These are phyloP conservation scores for Globisporangium spiculum DNA, from an alignment of 352 stramenopile genomes.

Conservation along the genomic window DNA sequence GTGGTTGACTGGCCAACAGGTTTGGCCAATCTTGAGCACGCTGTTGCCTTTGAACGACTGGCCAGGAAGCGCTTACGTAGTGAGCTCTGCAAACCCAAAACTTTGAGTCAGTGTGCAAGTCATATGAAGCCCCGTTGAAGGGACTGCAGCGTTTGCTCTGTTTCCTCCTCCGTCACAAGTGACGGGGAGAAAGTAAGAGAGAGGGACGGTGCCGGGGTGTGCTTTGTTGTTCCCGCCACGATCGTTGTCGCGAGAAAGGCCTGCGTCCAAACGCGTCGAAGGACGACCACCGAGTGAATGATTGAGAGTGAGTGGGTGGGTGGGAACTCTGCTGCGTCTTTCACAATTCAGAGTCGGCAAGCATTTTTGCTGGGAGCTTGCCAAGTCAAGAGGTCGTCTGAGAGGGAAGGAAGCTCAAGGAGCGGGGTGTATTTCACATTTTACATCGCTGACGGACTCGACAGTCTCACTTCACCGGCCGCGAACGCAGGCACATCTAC, in stretches of 20 bases:
- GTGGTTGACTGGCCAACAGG: neutral
- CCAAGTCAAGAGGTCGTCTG: neutral
- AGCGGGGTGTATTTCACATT: too few species aligned
- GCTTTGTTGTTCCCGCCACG: neutral
- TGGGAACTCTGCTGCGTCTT: neutral
- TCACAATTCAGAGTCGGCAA: neutral
- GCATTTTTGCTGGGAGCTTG: neutral
- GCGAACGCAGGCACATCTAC: neutral
- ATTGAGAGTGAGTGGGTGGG: too few species aligned
- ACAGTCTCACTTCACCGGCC: neutral
- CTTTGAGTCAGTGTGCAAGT: neutral
- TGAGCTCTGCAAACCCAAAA: neutral
- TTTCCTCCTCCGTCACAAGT: neutral
- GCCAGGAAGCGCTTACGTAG: neutral
- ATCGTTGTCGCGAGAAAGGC: neutral
- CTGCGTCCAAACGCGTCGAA: constrained; percentile 2
- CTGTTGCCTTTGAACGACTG: constrained; percentile 1
- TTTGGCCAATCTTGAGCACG: neutral
- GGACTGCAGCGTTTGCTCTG: neutral
- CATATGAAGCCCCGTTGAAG: neutral
- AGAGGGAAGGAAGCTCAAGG: neutral
- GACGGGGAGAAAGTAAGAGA: neutral
- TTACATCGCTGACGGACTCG: neutral
- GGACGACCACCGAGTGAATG: constrained; percentile 1
- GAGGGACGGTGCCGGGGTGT: neutral